Base-by-base conservation (phyloP, 2,329 filamentous ascomycete species). In the Sordariomycetes sp. region DNA sequence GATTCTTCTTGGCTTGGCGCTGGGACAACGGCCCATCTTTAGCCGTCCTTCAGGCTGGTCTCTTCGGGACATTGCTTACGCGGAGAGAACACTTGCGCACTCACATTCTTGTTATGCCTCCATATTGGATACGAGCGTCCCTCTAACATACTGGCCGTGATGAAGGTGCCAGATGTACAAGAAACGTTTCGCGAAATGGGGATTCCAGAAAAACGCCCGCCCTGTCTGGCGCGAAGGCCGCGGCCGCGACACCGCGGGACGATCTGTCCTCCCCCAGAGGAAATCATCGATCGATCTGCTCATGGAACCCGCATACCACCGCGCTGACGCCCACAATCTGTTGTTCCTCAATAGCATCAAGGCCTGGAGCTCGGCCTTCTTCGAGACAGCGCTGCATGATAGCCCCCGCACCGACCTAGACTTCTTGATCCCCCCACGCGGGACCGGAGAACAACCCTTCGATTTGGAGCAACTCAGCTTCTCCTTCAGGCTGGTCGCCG, bases 111-210 rank as follows among this genome's bases (percentile, higher is more conserved):
- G 14, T 43, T n/a, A n/a, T 43, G 12, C 37, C 5, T 43, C 14
- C 37, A 16, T 16, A 43, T 3, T 43, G 37, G 6, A 43, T 16
- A 43, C 4, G 37, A 43, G 6, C 37, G 37, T 43, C 37, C 18
- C 5, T 3, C 37, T 43, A 43, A 43, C 37, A 3, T n/a, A 37
- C 35, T 43, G 4, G 4, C 3, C 37, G 37, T 43, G 3, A 43
- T 43, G 37, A 43, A 61, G 62, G 32, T 11, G 22, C 12, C 64
- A 65, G 46, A 65, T 65, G 64, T 65, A 65, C 60, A 65, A 65
- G 60, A 65, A 65, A 37, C 58, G 64, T 5, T 64, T 65, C 35
- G 54, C 64, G 16, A 62, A 62, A 56, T 65, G 63, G 64, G 62
- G 62, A 16, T 61, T 65, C 54, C 55, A 58, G 34, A 65, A 65